A percentile compares a stretch with the other conserved stretches of the same genome.
Evolutionary conservation across 1,284 basidiomycete species (phyloP).

Genomic region (Hypsizygus ulmarius): DNA sequence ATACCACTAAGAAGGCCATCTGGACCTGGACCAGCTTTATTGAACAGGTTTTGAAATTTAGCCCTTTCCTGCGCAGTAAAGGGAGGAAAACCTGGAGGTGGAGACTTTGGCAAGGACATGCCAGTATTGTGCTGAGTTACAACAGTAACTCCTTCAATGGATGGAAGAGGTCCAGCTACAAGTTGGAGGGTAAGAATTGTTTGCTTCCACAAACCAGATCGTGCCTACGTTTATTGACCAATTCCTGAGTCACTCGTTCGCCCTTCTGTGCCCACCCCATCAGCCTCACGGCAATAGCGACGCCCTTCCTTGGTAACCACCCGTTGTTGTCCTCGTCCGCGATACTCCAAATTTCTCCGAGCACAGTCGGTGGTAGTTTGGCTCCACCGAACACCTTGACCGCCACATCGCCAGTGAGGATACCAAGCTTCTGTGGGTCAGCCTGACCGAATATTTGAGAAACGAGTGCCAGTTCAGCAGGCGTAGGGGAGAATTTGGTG

Average conservation of each 20-base stretch:
- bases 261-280: conserved; percentile 94
- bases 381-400: conserved; percentile 80
- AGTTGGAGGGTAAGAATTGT: conserved; percentile 16
- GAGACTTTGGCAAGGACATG: conserved; percentile 58
- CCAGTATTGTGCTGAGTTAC: conserved; percentile 47
- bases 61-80: conserved; percentile 77
- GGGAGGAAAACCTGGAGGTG: conserved; percentile 59
- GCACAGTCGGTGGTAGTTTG: conserved; percentile 69
- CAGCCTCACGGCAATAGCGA: conserved; percentile 83
- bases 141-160: conserved; percentile 70
- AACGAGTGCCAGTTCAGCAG: conserved; percentile 64
- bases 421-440: conserved; percentile 75
- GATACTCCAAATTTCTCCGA: conserved; percentile 93
- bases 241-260: conserved; percentile 59
- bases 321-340: conserved; percentile 94
- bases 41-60: conserved; percentile 82
- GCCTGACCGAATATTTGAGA: conserved; percentile 66
- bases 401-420: conserved; percentile 83
- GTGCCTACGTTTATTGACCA: conserved; percentile 65
- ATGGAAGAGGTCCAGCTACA: conserved; percentile 79
- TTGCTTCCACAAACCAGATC: conserved; percentile 16
- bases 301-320: conserved; percentile 83
- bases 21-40: conserved; percentile 59
- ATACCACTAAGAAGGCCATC: conserved; percentile 77
- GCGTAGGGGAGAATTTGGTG: conserved; percentile 60